Conservation (phyloP, 1,139 yeast species). For the Yamadazyma blattariae region DNA sequence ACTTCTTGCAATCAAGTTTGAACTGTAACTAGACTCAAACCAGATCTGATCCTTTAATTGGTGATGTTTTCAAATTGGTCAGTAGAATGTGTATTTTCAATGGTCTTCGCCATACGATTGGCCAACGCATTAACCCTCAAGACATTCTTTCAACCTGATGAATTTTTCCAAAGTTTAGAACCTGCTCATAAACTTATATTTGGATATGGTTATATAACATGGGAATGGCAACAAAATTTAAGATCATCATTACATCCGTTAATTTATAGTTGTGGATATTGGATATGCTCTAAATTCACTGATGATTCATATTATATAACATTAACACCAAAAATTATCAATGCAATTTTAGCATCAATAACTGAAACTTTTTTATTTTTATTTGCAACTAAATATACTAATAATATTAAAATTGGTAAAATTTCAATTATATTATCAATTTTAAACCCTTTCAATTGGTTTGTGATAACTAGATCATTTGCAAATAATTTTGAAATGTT, state of each 20-base stretch:
- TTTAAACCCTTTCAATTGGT: slow-evolving; percentile 82
- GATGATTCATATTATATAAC: slow-evolving; percentile 13
- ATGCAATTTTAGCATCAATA: slow-evolving; percentile 66
- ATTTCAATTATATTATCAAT: slow-evolving; percentile 52
- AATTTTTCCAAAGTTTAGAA: slow-evolving; percentile 87
- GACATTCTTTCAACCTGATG: slow-evolving; percentile 96
- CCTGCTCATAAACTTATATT: slow-evolving; percentile 79
- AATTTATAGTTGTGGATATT: slow-evolving; percentile 51
- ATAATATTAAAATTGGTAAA: slow-evolving; percentile 38
- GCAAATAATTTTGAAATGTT: slow-evolving; percentile 80
- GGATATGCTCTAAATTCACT: slow-evolving; percentile 14
- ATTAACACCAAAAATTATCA: slow-evolving; percentile 60
- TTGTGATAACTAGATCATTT: slow-evolving; percentile 75
- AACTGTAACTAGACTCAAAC: no score
- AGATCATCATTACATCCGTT: slow-evolving; percentile 82
- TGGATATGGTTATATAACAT: slow-evolving; percentile 82
- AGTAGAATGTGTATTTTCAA: slow-evolving; percentile 2
- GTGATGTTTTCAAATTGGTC: slow-evolving; percentile 4
- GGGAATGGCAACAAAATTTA: slow-evolving; percentile 88
- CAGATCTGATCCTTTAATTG: no score
- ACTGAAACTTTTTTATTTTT: slow-evolving; percentile 64
- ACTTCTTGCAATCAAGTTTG: no score
- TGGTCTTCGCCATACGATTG: slow-evolving; percentile 34
- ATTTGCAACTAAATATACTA: slow-evolving; percentile 41
- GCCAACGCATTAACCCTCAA: slow-evolving; percentile 59